Percentiles rank a stretch among this genome's conserved stretches.
Conservation (phyloP, 169 alveolate species). For the Plasmodium fragile region DNA sequence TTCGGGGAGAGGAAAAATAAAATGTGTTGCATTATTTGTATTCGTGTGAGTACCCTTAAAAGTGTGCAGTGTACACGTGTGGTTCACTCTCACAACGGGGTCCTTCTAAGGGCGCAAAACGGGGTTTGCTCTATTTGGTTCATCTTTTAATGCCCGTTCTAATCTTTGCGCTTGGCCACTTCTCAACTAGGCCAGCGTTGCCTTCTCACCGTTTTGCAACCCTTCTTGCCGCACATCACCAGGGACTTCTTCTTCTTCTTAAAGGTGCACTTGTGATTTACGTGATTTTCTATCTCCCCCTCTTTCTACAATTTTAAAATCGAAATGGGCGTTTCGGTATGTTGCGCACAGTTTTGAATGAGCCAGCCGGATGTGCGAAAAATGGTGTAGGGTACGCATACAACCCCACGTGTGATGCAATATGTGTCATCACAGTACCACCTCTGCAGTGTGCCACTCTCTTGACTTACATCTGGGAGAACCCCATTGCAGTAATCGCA, state of each 20-base stretch:
- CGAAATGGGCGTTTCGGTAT: not conserved
- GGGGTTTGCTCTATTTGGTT: not conserved
- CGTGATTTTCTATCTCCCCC: constrained; percentile 53
- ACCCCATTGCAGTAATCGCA: constrained; percentile 44
- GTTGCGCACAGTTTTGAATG: not conserved
- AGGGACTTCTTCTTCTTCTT: constrained; percentile 38
- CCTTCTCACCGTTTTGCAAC: constrained; percentile 43
- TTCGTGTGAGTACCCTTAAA: not conserved
- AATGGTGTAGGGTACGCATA: not conserved
- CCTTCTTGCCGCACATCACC: constrained; percentile 30
- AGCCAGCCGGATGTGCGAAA: not conserved
- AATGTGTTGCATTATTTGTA: not conserved
- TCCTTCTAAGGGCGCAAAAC: not conserved
- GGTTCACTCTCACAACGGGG: not conserved
- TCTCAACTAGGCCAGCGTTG: not conserved
- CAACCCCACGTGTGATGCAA: not conserved
- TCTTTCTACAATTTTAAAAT: constrained; percentile 16
- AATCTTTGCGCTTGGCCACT: not conserved
- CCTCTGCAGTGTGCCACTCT: not conserved
- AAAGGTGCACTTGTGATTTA: constrained; percentile 46
- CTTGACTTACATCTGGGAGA: constrained; percentile 54
- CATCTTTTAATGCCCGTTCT: not conserved
- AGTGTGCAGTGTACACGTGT: not conserved
- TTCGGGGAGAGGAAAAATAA: not conserved
- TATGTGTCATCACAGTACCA: not conserved